Evolutionary conservation across 2,329 filamentous ascomycete species (phyloP).

Genomic region (Dactylellina cionopaga): DNA sequence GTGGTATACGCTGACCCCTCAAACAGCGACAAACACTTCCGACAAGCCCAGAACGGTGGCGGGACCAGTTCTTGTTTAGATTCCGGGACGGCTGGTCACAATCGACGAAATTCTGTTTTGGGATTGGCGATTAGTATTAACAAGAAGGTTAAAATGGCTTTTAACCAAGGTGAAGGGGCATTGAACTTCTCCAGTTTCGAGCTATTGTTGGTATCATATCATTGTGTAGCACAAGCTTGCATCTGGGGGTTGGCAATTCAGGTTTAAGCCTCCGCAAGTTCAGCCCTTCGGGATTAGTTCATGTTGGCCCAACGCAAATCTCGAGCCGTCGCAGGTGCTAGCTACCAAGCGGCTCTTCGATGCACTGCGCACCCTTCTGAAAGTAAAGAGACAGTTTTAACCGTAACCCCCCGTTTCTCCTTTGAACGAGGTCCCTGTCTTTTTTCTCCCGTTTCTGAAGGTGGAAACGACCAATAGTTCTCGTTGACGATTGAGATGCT

Average conservation of each 20-base stretch:
- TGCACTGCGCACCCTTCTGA: slow-evolving; percentile 1
- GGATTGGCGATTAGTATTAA: neutral
- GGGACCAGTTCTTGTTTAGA: neutral
- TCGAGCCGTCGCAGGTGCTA: slow-evolving; percentile 23
- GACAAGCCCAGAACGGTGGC: neutral
- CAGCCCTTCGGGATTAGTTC: slow-evolving; percentile 6
- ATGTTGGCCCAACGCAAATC: neutral
- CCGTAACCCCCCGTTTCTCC: neutral
- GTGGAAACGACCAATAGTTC: neutral
- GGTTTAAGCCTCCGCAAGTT: slow-evolving; percentile 20
- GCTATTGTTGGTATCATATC: slow-evolving; percentile 3
- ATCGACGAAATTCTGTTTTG: slow-evolving; percentile 1
- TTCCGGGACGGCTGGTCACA: neutral
- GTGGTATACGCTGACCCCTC: neutral
- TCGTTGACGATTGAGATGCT: too few species aligned
- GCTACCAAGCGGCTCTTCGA: neutral
- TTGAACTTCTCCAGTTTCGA: neutral
- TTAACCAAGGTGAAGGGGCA: neutral
- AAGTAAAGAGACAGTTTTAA: slow-evolving; percentile 12
- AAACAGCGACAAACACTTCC: slow-evolving; percentile 4
- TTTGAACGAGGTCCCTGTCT: neutral
- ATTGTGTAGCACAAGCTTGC: slow-evolving; percentile 15
- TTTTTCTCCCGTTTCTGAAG: slow-evolving; percentile 5
- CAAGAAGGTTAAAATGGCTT: slow-evolving; percentile 5
- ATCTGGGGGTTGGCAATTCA: too few species aligned